Base-by-base conservation (phyloP, 1,139 yeast genomes). In the Hansenula lynferdii region DNA sequence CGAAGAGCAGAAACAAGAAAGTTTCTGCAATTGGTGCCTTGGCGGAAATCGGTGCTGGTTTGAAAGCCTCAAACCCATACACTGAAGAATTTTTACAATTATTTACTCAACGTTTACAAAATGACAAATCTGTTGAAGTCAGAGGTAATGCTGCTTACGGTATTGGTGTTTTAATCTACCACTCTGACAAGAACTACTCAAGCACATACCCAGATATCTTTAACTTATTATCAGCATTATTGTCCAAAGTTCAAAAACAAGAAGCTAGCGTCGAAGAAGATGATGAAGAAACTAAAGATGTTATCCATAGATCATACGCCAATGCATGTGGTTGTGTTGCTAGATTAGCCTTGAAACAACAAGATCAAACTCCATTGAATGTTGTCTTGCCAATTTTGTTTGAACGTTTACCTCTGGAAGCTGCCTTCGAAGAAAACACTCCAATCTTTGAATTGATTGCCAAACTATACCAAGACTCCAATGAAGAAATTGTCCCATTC, bases 301-400 rank as follows among this genome's bases (percentile, higher is more conserved):
- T 80, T 45, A 77, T 86, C 49, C 80, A 84, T 63, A 77, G 97
- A 65, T 80, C 95, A 12, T 77, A 80, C 52, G 96, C 97, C 45
- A 92, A 92, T 62, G 96, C 96, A 8, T 85, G 95, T 62, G 99
- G 99, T 34, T 92, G 98, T 74, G 95, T 90, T 44, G 89, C 96
- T 25, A 81, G 98, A 66, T 75, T 92, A 86, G 75, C 86, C 17
- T 69, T 85, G 61, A 82, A 83, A 60, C 76, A 85, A 60, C 79
- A 78, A 54, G 67, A 67, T 39, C 75, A 82, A 34, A 80, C 92
- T 49, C 97, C 97, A 44, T 66, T 89, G 53, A 77, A 75, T 45
- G 95, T 81, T 50, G 85, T 92, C 26, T 62, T 92, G 39, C 87
- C 89, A 32, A 85, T 83, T 29, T 70, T 94, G 53, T 69, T 90